Conservation (phyloP, 2,329 filamentous ascomycete genomes). For the Trichoderma breve region DNA sequence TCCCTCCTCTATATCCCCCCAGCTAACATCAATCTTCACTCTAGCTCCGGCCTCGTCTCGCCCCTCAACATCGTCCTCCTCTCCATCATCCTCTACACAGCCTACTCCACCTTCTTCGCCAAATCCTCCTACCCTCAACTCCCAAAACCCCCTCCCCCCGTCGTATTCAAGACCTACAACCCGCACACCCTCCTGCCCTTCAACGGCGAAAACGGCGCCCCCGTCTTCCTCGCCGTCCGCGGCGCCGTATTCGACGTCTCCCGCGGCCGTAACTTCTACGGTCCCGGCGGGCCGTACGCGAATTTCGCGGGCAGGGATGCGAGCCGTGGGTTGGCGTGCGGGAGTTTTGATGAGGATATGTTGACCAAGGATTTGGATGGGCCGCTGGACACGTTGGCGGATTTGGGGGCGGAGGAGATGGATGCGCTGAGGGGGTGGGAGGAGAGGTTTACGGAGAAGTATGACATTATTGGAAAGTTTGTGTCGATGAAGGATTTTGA, state of each 20-base stretch:
- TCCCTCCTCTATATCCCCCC: neutral
- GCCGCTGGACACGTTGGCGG: slow-evolving; percentile 73
- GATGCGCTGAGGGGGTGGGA: slow-evolving; percentile 90
- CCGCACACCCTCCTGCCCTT: slow-evolving; percentile 79
- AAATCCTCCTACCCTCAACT: slow-evolving; percentile 47
- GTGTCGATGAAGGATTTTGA: slow-evolving; percentile 53
- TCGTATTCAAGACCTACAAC: slow-evolving; percentile 68
- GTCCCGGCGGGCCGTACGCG: slow-evolving; percentile 88
- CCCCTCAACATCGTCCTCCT: slow-evolving; percentile 63
- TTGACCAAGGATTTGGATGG: slow-evolving; percentile 86
- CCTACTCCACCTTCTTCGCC: slow-evolving; percentile 53
- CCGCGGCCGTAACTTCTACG: slow-evolving; percentile 88
- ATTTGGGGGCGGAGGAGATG: slow-evolving; percentile 70
- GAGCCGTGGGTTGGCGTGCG: slow-evolving; percentile 79
- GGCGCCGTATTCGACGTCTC: slow-evolving; percentile 90
- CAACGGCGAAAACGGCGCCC: slow-evolving; percentile 70
- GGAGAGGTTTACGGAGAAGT: slow-evolving; percentile 90
- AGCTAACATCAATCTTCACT: neutral
- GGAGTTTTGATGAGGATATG: slow-evolving; percentile 95
- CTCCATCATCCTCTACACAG: slow-evolving; percentile 54
- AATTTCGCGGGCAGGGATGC: slow-evolving; percentile 96
- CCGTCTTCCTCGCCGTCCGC: slow-evolving; percentile 88
- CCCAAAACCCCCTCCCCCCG: slow-evolving; percentile 53
- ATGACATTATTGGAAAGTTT: slow-evolving; percentile 86
- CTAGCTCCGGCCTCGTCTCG: slow-evolving; percentile 50